A percentile compares a stretch with the other conserved stretches of the same genome.
phyloP scores from a whole-genome alignment of 805 yeast genomes.

The Wickerhamiella hasegawae region DNA sequence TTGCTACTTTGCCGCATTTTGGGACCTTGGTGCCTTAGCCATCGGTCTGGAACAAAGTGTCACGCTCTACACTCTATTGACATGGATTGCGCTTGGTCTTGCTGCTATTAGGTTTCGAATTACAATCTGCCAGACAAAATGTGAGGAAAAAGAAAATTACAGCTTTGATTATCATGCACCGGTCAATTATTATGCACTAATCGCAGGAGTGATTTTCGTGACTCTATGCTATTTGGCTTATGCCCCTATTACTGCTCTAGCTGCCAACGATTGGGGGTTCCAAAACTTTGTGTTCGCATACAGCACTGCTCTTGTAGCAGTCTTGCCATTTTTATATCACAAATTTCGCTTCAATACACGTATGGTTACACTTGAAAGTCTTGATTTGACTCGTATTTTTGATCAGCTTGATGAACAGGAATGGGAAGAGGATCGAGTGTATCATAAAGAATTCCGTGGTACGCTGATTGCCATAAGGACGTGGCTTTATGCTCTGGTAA shows the following conservation, averaged over 20 bases:
- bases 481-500: too few species aligned
- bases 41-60: slow-evolving; percentile 4
- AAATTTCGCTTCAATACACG: slow-evolving; percentile 43
- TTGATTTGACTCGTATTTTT: slow-evolving; percentile 53
- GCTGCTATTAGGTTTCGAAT: slow-evolving; percentile 44
- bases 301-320: slow-evolving; percentile 37
- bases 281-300: slow-evolving; percentile 27
- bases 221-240: neutral
- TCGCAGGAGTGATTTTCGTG: slow-evolving; percentile 16
- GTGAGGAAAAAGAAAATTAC: slow-evolving; percentile 44
- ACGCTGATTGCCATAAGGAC: too few species aligned
- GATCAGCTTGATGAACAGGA: slow-evolving; percentile 12
- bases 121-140: slow-evolving; percentile 43
- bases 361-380: slow-evolving; percentile 47
- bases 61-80: slow-evolving; percentile 23
- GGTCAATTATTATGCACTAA: too few species aligned
- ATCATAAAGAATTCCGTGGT: slow-evolving; percentile 7
- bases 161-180: slow-evolving; percentile 54
- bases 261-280: neutral
- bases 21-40: neutral
- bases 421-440: slow-evolving; percentile 16
- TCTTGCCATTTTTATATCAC: slow-evolving; percentile 34
- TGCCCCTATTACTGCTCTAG: neutral
- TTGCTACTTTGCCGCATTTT: slow-evolving; percentile 3
- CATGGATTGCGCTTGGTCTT: slow-evolving; percentile 57